These are phyloP conservation scores for Phytophthora nicotianae DNA, from an alignment of 352 stramenopile species.

Conservation along the genomic window DNA sequence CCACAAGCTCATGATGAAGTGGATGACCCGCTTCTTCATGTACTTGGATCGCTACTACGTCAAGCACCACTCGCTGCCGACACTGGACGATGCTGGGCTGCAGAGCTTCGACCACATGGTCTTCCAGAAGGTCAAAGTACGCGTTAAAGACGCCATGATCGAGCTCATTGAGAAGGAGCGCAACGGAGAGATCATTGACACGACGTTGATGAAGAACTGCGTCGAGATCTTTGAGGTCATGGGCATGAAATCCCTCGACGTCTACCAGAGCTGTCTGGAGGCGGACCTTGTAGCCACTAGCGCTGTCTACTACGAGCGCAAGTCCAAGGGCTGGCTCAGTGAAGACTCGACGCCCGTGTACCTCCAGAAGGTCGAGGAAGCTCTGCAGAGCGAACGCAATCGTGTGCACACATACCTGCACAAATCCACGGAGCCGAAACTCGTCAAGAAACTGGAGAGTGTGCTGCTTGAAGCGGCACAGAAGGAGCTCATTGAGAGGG, in stretches of 20 bases:
- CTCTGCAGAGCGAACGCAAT: slow-evolving; percentile 76
- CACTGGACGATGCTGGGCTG: slow-evolving; percentile 91
- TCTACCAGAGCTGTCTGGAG: slow-evolving; percentile 98
- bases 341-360: slow-evolving; percentile 98
- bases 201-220: slow-evolving; percentile 95
- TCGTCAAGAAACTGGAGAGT: slow-evolving; percentile 93
- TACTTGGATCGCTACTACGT: slow-evolving; percentile 99
- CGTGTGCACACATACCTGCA: slow-evolving; percentile 97
- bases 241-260: slow-evolving; percentile 95
- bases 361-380: slow-evolving; percentile 94
- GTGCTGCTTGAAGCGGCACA: slow-evolving; percentile 95
- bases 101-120: slow-evolving; percentile 86
- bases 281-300: slow-evolving; percentile 92
- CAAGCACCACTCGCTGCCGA: slow-evolving; percentile 97
- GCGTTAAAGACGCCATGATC: slow-evolving; percentile 92
- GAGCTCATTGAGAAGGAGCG: slow-evolving; percentile 97
- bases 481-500: slow-evolving; percentile 97
- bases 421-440: slow-evolving; percentile 94
- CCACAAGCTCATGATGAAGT: slow-evolving; percentile 99
- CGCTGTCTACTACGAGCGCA: slow-evolving; percentile 95
- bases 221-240: slow-evolving; percentile 99
- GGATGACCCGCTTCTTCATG: slow-evolving; percentile 99
- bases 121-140: slow-evolving; percentile 85
- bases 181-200: slow-evolving; percentile 98
- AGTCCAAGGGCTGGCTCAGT: slow-evolving; percentile 97